Base-by-base conservation (phyloP, 2,329 filamentous ascomycete species). In the Dothistroma septosporum region DNA sequence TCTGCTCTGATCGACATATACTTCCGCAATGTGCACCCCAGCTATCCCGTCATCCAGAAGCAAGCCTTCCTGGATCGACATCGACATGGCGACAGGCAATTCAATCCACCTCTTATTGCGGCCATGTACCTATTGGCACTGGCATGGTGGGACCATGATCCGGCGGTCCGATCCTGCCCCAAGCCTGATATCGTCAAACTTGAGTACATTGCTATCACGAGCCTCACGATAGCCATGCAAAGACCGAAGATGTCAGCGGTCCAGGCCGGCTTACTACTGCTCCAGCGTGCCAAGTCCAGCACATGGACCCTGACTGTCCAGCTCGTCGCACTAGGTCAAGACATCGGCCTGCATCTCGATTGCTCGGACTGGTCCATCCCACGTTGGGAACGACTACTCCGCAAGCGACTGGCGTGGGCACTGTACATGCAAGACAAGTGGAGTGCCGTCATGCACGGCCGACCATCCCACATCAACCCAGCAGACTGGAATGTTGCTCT, bases 401-500 rank as follows among this genome's bases (percentile, higher is more conserved):
- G 92, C 62, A 94, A 93, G 73, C 85, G 92, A 53, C 83, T 96
- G 47, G 91, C 91, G 0, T 96, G 92, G 92, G 92, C 90, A 1
- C 76, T 96, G 55, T 96, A 94, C 73, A 93, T 95, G 88, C 91
- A 96, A 76, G 92, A 97, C 76, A 95, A 90, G 74, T 96, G 92
- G 92, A 90, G 89, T 16, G 87, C 91, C 1, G 80, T 96, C 21
- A 87, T 94, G 24, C 90, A 95, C 70, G 91, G 91, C 10, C 87
- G 91, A 11, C 92, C 91, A 0, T 94, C 91, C 4, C 91, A 95
- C 66, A 86, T 87, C 59, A 83, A 84, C 64, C 75, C 80, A 19
- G 78, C 81, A 21, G 86, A 95, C 74, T 96, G 91, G 91, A 91
- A 87, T 1, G 91, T 96, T 6, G 81, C 82, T 60, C 73, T 80